These are phyloP conservation scores for Cucurbita maxima DNA, from an alignment of 306 rosid species.

Conservation along the genomic window DNA sequence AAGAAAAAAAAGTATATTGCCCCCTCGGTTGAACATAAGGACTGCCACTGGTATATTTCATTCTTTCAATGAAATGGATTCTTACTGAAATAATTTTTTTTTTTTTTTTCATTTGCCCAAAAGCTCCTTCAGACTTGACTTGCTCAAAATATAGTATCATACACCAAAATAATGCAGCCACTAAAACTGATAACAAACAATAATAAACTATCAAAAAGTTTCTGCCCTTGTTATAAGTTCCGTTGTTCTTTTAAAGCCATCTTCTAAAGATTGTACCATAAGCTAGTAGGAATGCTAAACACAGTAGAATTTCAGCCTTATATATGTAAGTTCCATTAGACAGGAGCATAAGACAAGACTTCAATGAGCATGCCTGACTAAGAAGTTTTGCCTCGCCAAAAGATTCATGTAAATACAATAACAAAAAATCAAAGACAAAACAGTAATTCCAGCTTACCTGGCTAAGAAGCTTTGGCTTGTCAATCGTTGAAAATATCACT, in stretches of 20 bases:
- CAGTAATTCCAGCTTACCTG: conserved; percentile 42
- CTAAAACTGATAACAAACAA: neutral
- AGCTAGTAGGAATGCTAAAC: neutral
- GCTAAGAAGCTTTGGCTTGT: conserved; percentile 97
- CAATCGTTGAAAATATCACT: conserved; percentile 82
- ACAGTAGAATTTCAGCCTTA: neutral
- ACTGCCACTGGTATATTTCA: neutral
- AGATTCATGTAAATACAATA: neutral
- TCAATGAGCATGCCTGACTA: conserved; percentile 47
- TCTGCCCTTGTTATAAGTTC: neutral
- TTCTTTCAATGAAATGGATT: neutral
- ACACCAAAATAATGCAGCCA: neutral
- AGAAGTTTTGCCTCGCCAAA: conserved; percentile 65
- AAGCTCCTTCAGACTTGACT: neutral
- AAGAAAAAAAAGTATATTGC: neutral
- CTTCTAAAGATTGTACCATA: neutral
- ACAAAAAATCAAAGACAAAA: neutral
- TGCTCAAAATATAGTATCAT: neutral
- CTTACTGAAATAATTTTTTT: neutral
- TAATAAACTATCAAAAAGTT: neutral
- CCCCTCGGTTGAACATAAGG: neutral
- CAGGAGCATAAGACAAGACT: neutral
- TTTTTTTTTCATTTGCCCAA: neutral
- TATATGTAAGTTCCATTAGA: neutral
- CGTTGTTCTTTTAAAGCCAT: neutral